Base-by-base conservation (phyloP, 1,139 yeast species). In the Tardiomyces digboiensis region DNA sequence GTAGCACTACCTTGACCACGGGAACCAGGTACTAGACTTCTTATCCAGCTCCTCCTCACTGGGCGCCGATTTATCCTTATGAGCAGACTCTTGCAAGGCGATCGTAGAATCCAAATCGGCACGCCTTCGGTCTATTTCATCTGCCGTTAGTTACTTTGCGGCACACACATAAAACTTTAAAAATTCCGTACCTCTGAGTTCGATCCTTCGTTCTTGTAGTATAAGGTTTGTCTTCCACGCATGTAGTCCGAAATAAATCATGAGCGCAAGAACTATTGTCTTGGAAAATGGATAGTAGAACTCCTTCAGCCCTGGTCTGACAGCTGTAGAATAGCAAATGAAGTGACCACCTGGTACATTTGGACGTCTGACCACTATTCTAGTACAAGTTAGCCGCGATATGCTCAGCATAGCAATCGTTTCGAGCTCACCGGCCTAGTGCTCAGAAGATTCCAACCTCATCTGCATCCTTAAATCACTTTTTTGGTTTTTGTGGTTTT, bases 71-170 rank as follows among this genome's bases (percentile, higher is more conserved):
- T n/a, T n/a, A n/a, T n/a, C n/a, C n/a, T n/a, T n/a, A n/a, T n/a
- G n/a, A n/a, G n/a, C n/a, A n/a, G n/a, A n/a, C n/a, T 29, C 16
- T 39, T 22, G 38, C 23, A n/a, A n/a, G 12, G 22, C 8, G 18
- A 19, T 45, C 51, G 18, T 23, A 47, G 52, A 44, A 7, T 37
- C 36, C 5, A 44, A 44, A 16, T 39, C 29, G 20, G 36, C 41
- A 42, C 49, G 36, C 23, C 40, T 16, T n/a, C 10, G 12, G 33
- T 8, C 14, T n/a, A 26, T 26, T 26, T 26, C 16, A 5, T n/a
- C 33, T 26, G 33, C 10, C 3, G 33, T 26, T 8, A 26, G 33
- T n/a, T 16, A 26, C 10, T 26, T 16, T 26, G 33, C 33, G 10
- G 5, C 10, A 5, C 10, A 4, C 3, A n/a, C 33, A 26, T 22